Percentiles rank a stretch among this genome's conserved stretches.
phyloP scores from a whole-genome alignment of 164 flowering plant genomes.

The Echeveria elegans region DNA sequence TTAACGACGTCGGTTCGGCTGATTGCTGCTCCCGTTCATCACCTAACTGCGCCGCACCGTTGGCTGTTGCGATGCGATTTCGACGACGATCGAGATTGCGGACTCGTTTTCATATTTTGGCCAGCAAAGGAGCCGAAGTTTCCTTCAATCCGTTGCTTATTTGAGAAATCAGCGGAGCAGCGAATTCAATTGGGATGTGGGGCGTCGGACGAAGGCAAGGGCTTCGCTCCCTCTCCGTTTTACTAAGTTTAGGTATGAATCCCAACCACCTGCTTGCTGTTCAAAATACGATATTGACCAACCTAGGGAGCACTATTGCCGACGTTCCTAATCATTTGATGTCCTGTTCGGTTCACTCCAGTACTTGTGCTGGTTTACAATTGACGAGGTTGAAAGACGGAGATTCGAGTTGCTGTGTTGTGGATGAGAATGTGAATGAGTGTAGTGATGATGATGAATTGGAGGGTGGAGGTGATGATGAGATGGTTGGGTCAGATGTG shows the following conservation, averaged over 20 bases:
- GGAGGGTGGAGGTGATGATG: slow-evolving; percentile 16
- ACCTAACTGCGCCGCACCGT: no score
- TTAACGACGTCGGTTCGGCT: no score
- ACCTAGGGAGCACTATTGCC: neutral
- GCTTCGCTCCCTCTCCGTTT: neutral
- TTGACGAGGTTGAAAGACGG: neutral
- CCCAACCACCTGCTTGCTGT: neutral
- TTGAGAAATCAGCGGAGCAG: no score
- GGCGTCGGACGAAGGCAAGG: neutral
- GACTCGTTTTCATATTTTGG: no score
- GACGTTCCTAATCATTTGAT: neutral
- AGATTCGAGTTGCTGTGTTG: slow-evolving; percentile 1
- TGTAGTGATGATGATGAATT: slow-evolving; percentile 15
- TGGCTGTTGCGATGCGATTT: no score
- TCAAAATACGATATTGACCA: neutral
- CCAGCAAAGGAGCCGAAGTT: no score
- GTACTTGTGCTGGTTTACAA: neutral
- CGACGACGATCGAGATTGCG: no score
- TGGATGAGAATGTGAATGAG: slow-evolving; percentile 5
- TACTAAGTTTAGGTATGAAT: neutral
- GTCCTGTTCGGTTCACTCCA: neutral
- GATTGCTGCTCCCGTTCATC: no score
- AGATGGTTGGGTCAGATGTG: slow-evolving; percentile 14
- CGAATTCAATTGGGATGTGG: neutral
- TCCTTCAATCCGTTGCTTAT: no score